A percentile compares a stretch with the other conserved stretches of the same genome.
phyloP scores from a whole-genome alignment of 2,329 filamentous ascomycete genomes.

The Fusarium tjaetaba region DNA sequence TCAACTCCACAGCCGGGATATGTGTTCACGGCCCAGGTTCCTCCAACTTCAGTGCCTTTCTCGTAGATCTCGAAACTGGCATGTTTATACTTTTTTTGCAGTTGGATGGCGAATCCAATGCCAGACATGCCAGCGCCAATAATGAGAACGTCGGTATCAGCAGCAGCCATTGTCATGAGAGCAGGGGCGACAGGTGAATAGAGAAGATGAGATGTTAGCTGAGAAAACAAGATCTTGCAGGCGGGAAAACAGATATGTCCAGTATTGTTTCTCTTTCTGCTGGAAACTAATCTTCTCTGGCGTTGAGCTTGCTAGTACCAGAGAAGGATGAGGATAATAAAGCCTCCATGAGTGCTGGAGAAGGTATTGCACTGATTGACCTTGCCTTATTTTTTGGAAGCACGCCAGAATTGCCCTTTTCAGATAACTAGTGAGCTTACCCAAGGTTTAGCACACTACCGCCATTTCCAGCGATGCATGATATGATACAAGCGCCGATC shows the following conservation, averaged over 20 bases:
- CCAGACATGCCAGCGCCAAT: neutral
- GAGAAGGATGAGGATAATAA: neutral
- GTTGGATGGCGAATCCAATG: neutral
- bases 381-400: neutral
- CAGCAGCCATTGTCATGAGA: neutral
- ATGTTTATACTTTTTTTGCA: neutral
- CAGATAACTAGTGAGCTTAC: neutral
- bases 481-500: neutral
- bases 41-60: neutral
- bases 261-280: neutral
- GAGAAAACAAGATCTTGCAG: neutral
- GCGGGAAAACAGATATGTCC: neutral
- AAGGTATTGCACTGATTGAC: neutral
- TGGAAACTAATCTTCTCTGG: accelerated
- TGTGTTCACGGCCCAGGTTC: neutral
- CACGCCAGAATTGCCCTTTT: neutral
- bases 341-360: neutral
- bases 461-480: neutral
- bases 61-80: neutral
- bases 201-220: neutral
- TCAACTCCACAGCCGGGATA: neutral
- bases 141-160: neutral
- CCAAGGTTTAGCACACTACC: neutral
- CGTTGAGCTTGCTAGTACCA: neutral
- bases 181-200: neutral